Conservation (phyloP, 257 asterid species). For the Nicotiana obtusifolia region DNA sequence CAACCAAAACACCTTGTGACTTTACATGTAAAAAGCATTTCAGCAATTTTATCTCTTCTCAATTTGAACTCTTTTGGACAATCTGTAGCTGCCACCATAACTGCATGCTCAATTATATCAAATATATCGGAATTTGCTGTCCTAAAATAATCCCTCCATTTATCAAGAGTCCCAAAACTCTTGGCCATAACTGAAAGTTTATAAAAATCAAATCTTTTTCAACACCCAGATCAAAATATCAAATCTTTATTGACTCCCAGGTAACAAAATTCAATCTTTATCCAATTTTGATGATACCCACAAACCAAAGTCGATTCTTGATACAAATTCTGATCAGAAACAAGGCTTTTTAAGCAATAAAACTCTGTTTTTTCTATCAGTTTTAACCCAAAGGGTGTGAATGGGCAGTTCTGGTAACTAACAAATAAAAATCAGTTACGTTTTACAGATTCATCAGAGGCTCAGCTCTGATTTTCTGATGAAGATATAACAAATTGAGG, state of each 20-base stretch:
- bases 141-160: conserved; percentile 84
- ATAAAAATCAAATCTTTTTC: conserved; percentile 22
- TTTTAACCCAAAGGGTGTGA: conserved; percentile 18
- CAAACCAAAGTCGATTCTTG: background rate
- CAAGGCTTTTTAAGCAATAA: background rate
- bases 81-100: conserved; percentile 78
- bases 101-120: conserved; percentile 58
- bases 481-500: too few species aligned
- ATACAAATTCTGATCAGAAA: conserved; percentile 7
- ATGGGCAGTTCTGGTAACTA: background rate
- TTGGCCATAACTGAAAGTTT: conserved; percentile 45
- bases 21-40: conserved; percentile 72
- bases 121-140: conserved; percentile 72
- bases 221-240: conserved; percentile 14
- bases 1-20: conserved; percentile 67
- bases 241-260: background rate
- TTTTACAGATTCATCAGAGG: conserved; percentile 25
- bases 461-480: background rate
- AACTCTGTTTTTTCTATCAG: conserved; percentile 16
- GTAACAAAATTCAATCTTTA: background rate
- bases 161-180: conserved; percentile 46
- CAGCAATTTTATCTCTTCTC: conserved; percentile 87
- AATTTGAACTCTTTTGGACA: conserved; percentile 66
- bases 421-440: conserved; percentile 17
- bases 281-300: background rate